phyloP scores from a whole-genome alignment of 192 early-diverging fungal genomes.

The Chytriomyces sp. region DNA sequence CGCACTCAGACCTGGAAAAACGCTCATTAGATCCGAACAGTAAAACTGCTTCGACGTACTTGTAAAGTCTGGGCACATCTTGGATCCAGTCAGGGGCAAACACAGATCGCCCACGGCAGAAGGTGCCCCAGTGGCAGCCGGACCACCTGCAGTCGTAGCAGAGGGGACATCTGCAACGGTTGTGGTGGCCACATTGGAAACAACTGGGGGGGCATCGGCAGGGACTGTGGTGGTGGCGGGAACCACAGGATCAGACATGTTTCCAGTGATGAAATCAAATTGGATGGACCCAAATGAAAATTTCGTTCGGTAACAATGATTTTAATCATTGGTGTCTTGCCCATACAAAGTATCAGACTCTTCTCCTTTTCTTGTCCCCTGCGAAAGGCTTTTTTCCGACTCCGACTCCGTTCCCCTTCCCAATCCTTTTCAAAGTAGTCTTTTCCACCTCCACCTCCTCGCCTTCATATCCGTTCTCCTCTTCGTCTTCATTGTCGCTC shows the following conservation, averaged over 20 bases:
- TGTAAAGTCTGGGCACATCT: neutral
- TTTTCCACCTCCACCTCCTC: neutral
- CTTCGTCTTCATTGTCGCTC: slow-evolving; percentile 9
- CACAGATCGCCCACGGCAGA: too few species aligned
- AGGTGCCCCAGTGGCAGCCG: too few species aligned
- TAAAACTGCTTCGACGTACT: slow-evolving; percentile 1
- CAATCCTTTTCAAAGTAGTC: neutral
- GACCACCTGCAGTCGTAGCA: neutral
- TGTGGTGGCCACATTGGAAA: too few species aligned
- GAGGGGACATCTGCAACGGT: neutral
- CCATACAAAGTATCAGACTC: neutral
- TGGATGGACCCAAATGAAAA: too few species aligned
- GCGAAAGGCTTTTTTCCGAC: neutral
- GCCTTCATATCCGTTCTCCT: neutral
- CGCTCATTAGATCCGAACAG: neutral
- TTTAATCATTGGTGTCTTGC: too few species aligned
- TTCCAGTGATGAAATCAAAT: neutral
- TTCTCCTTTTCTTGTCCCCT: neutral
- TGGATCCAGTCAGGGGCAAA: neutral
- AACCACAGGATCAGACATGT: neutral
- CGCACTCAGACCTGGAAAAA: neutral
- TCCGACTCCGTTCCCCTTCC: neutral
- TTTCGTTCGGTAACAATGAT: too few species aligned
- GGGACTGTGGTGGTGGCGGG: neutral
- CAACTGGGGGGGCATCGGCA: too few species aligned